Evolutionary conservation across 129 eudicot genomes (phyloP), one percentile per base, ranked within the genome.

Genomic region (Mikania micrantha): DNA sequence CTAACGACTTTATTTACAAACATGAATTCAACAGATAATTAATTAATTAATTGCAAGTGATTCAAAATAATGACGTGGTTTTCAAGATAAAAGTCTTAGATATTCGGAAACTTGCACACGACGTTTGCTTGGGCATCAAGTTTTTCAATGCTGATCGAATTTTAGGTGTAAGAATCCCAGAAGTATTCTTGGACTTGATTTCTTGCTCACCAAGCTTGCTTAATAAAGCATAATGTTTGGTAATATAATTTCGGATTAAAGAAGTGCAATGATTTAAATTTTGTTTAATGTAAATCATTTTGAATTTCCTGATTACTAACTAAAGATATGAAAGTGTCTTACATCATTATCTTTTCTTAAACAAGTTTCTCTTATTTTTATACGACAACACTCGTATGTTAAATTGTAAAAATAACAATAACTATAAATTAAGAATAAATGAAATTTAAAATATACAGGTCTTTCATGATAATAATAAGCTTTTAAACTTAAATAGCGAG

Each of bases 41-140:
- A 3, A 39, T n/a, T 21, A 52, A 66, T 45, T n/a, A 7, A 27
- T 62, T 11, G 38, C 11, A 13, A 39, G 42, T 19, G 25, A 20
- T 67, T 3, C 17, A 50, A 67, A n/a, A 20, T 34, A 13, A 31
- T 32, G 0, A 19, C 44, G 12, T 21, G 34, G 38, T 57, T 66
- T 35, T 42, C 49, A 10, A 44, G 53, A 32, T 10, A 1, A 24
- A 56, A 42, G 39, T 34, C 2, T 4, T 41, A 13, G 9, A 44
- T n/a, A 75, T 57, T 16, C 1, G 5, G 9, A 20, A 24, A 42
- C 74, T 59, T 75, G 67, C 74, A 66, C 10, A 44, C 34, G 19
- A 44, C 24, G 61, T 66, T 57, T 42, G 17, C 79, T 66, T 75
- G 79, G 34, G 69, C 36, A 16, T 45, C 74, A 69, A 69, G 74